Base-by-base conservation (phyloP, 192 early-diverging fungal species). In the Coemansia interrupta region DNA sequence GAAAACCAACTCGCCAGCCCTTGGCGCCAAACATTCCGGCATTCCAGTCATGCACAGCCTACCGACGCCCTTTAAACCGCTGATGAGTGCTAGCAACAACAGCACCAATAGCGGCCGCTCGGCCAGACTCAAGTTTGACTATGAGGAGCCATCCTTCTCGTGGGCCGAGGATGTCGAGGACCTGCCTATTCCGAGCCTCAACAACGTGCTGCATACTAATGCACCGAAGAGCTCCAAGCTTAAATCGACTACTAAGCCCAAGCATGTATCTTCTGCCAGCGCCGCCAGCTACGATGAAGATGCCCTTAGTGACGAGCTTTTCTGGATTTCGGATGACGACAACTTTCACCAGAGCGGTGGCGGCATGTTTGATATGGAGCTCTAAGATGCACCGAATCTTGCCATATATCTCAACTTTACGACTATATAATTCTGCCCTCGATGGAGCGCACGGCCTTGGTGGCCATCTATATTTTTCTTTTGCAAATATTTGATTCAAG, bases 101-200 rank as follows among this genome's bases (percentile, higher is more conserved):
- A 29, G 12, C 47, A 49, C 13, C n/a, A 49, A 26, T 18, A 58
- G 52, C 28, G 36, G 46, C 5, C 44, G 54, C 48, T 22, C 41
- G 17, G 32, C 54, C 22, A 19, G n/a, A 26, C 32, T 57, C 40
- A 59, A 74, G 41, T 56, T 29, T 24, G 50, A 56, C 13, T 40
- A 28, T 2, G 38, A 59, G 22, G 28, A 52, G 18, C 57, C 68
- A 20, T 51, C 64, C 12, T 81, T 81, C 53, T 72, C 72, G 15
- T 81, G 79, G 79, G 79, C 72, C 6, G 79, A 81, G 45, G 73
- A 75, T 41, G 73, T 63, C 43, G 77, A 80, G 39, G 77, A 80
- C 40, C 59, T 78, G 46, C 75, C 75, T 39, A 78, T 78, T 12
- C 69, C 69, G 26, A 68, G 65, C 55, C 50, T 68, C 38, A 32